Evolutionary conservation across 192 early-diverging fungal species (phyloP), one percentile per base, ranked within the genome.

Genomic region (Funneliformis geosporum): DNA sequence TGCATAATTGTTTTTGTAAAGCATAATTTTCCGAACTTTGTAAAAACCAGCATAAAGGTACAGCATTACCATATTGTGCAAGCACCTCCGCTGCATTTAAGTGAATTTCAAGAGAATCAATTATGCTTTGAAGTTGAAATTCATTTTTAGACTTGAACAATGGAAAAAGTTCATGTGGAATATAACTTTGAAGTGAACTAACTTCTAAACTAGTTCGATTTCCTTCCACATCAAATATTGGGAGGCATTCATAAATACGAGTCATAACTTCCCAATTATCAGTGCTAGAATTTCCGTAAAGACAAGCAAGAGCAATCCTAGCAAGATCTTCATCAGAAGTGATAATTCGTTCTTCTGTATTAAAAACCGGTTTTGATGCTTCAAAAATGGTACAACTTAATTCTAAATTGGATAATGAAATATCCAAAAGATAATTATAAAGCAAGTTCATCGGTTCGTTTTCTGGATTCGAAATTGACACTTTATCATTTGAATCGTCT

Each of bases 11-110:
- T n/a, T 86, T 86, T 73, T 91, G 91, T n/a, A 75, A 75, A 23
- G 73, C 79, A 10, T 83, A 79, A 50, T 86, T 76, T 23, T 85
- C 85, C 5, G 83, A 82, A 9, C 89, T 83, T 61, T 90, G 84
- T 10, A 88, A 47, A 61, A 91, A 92, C 88, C 90, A 93, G 10
- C 83, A 83, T 27, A 93, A 82, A 3, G 90, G 86, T 16, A 90
- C 86, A 33, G 76, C 70, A 8, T 89, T 81, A 40, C 87, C 84
- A 80, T 94, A 92, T 28, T 89, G 87, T 27, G 86, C 80, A 23
- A 94, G 64, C 5, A 90, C 84, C 78, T 91, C 88, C 5, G 90
- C 88, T 59, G 89, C 85, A 11, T 87, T 88, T 71, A 94, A 67
- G 79, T 93, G 89, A 64, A 80, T 75, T 79, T 90, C 86, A 50